Evolutionary conservation across 1,139 yeast genomes (phyloP), one percentile per base, ranked within the genome.

Genomic region (Geotrichum histeridarum): DNA sequence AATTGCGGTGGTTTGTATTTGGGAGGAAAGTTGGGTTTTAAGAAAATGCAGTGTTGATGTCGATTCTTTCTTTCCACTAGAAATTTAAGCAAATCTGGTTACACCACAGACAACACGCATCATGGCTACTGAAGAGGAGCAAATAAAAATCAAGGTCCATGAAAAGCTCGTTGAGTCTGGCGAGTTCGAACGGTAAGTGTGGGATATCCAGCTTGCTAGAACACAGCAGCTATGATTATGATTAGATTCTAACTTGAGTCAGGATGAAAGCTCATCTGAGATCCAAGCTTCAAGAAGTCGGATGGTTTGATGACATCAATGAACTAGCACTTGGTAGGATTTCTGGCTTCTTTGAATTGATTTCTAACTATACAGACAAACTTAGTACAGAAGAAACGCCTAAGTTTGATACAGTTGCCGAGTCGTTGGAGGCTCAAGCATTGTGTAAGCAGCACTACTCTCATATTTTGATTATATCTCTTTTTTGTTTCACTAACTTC

Each of bases 291-390:
- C 77, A 81, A 56, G 86, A 86, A 65, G 77, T 84, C 1, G 97
- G 97, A 7, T 91, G 97, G 97, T 82, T 81, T 61, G 95, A 88
- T 62, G 79, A 84, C 57, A 82, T 90, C 35, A 76, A 81, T 53
- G 79, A 76, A 51, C 63, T 85, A 53, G 85, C 94, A 3, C 71
- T 65, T 38, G 73, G 74, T 71, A 59, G 4, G 67, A 31, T 22
- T n/a, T 30, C 42, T 31, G 11, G 37, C 33, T 22, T 17, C 38
- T 17, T n/a, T 14, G 17, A 7, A 4, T 14, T 18, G 12, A 8
- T 15, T 9, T 27, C 22, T n/a, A 18, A 22, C 11, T 4, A 17
- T 56, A 57, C 66, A 60, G 76, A 74, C 43, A 73, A 67, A 67
- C 65, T 77, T 55, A 64, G 74, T 62, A 66, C 70, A 50, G 70